Evolutionary conservation across 164 flowering plant species (phyloP).

Genomic region (Litsea cubeba): DNA sequence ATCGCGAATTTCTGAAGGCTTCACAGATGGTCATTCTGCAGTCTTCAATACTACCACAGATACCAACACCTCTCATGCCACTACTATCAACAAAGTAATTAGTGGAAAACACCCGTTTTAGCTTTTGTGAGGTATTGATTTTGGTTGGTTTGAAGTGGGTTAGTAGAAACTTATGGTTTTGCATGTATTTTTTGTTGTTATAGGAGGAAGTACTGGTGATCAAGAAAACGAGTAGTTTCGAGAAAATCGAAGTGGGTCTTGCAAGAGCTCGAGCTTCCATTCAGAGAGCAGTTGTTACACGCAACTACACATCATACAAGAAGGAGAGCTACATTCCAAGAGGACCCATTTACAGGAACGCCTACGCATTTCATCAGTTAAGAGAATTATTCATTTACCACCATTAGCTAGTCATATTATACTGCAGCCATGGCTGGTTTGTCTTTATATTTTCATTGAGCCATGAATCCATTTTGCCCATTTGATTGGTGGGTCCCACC

Average conservation of each 20-base stretch:
- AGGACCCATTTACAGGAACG: constrained; percentile 42
- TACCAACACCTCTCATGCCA: background rate
- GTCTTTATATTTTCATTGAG: background rate
- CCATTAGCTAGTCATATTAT: background rate
- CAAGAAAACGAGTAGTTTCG: background rate
- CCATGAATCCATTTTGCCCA: background rate
- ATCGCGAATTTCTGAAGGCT: background rate
- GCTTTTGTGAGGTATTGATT: background rate
- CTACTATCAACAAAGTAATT: background rate
- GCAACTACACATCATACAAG: background rate
- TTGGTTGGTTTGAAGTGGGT: background rate
- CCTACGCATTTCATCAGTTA: constrained; percentile 53
- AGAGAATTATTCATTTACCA: background rate
- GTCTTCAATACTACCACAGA: background rate
- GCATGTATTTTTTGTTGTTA: background rate
- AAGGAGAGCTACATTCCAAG: constrained; percentile 3
- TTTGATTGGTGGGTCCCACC: no score
- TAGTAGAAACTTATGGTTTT: background rate
- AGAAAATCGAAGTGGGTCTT: constrained; percentile 37
- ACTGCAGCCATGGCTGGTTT: background rate
- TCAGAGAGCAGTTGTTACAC: constrained; percentile 19
- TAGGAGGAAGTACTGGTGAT: background rate
- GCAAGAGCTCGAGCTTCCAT: constrained; percentile 52
- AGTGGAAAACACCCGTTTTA: background rate
- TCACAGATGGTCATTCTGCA: no score